Base-by-base conservation (phyloP, 164 flowering plant genomes). In the Protea cynaroides region DNA sequence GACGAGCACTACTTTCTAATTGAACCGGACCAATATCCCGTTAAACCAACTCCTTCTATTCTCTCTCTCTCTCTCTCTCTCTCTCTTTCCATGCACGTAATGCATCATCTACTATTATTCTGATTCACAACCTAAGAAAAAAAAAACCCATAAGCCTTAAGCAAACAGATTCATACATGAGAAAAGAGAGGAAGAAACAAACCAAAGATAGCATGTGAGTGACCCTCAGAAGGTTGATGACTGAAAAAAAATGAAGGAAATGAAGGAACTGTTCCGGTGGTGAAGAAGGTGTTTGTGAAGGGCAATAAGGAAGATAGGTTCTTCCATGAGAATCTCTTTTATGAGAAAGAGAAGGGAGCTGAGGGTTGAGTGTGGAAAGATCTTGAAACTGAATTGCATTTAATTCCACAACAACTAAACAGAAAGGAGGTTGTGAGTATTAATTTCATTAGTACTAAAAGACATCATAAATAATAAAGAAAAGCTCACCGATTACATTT, bases 11-110 rank as follows among this genome's bases (percentile, higher is more conserved):
- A 58, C 24, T 63, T 63, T 63, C 58, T 36, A 63, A 63, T 63
- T 63, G 66, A 63, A 63, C 66, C 66, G 66, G 66, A 63, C 58
- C 66, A 63, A 63, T 63, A 63, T 63, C 66, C 58, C 66, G 66
- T 63, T 53, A 63, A 52, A 52, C 29, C 14, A 23, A 19, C 1
- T 2, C 15, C 58, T 8, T 15, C 1, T 2, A 15, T 14, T 15
- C 46, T 19, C 17, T 18, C 52, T 49, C 52, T 2, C 34, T 29
- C 34, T 29, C 5, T 5, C 5, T 29, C 4, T 3, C 5, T 29
- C 5, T 5, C 34, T 2, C 34, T 29, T 29, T 29, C 34, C n/a
- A n/a, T n/a, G n/a, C n/a, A n/a, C n/a, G n/a, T n/a, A n/a, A n/a
- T n/a, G n/a, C n/a, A n/a, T 29, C 34, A 29, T 29, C 34, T 29